phyloP scores from a whole-genome alignment of 306 rosid species.

The Vigna mungo region DNA sequence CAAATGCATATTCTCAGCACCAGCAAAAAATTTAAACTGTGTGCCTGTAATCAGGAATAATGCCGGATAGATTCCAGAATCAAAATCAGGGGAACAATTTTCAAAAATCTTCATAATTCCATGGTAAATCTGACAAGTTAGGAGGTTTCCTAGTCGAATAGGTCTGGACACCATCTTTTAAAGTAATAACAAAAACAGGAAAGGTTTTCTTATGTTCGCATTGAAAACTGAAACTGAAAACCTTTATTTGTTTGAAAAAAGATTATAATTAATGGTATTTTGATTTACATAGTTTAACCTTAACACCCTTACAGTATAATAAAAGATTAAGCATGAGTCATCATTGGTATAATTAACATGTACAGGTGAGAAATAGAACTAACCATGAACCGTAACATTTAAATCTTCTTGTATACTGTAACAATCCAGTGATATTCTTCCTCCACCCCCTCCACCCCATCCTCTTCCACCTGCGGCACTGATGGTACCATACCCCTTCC shows the following conservation, averaged over 20 bases:
- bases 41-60: neutral
- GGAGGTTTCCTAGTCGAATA: constrained; percentile 4
- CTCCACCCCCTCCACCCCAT: constrained; percentile 99
- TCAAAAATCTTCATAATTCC: neutral
- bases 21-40: constrained; percentile 23
- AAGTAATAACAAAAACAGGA: constrained; percentile 19
- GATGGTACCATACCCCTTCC: constrained; percentile 92
- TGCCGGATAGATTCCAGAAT: constrained; percentile 22
- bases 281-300: constrained; percentile 43
- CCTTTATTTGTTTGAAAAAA: constrained; percentile 21
- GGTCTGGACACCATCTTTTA: constrained; percentile 2
- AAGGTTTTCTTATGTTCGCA: neutral
- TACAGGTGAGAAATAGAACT: constrained; percentile 42
- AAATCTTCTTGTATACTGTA: constrained; percentile 98
- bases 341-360: constrained; percentile 33
- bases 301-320: constrained; percentile 40
- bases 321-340: constrained; percentile 43
- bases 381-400: constrained; percentile 84
- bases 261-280: constrained; percentile 13
- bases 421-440: constrained; percentile 95
- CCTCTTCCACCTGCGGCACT: constrained; percentile 98
- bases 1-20: constrained; percentile 24
- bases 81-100: constrained; percentile 22
- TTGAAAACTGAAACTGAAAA: constrained; percentile 31
- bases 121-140: neutral